phyloP scores from a whole-genome alignment of 495 filamentous ascomycete genomes.

The Tuber umbilicatum region DNA sequence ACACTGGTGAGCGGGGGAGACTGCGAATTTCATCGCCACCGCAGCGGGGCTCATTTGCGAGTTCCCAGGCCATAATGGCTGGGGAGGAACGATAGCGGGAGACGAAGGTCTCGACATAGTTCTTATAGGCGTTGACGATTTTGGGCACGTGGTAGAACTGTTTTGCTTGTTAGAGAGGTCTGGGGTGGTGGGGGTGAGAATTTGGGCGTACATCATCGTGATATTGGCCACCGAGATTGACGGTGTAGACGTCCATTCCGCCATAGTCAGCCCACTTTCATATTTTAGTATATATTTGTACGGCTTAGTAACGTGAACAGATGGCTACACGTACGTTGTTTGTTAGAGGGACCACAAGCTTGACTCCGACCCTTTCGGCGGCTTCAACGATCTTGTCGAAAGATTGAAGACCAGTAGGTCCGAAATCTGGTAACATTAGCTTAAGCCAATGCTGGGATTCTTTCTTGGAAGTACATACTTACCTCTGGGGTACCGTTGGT shows the following conservation, averaged over 20 bases:
- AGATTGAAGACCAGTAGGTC: constrained; percentile 54
- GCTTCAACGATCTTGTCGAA: constrained; percentile 54
- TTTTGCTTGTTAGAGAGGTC: constrained; percentile 12
- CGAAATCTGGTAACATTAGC: constrained; percentile 20
- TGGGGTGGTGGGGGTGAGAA: not conserved
- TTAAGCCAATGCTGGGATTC: not conserved
- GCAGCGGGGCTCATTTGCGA: constrained; percentile 53
- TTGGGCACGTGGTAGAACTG: constrained; percentile 47
- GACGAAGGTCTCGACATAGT: constrained; percentile 49
- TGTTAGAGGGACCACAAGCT: constrained; percentile 55
- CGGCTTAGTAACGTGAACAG: not conserved
- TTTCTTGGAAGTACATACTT: constrained; percentile 36
- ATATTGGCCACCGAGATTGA: constrained; percentile 46
- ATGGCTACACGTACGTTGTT: constrained; percentile 46
- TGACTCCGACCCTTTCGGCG: constrained; percentile 52
- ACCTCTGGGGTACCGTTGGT: constrained; percentile 37
- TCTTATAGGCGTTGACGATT: constrained; percentile 45
- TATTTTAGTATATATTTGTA: not conserved
- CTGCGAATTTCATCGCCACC: too few species aligned
- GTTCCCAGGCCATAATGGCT: constrained; percentile 53
- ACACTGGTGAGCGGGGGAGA: constrained; percentile 44
- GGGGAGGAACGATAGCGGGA: constrained; percentile 49
- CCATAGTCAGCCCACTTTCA: constrained; percentile 56
- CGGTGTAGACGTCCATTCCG: constrained; percentile 51
- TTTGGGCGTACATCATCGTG: constrained; percentile 44